Conservation (phyloP, 768 basidiomycete species). For the Podaxis sp. region DNA sequence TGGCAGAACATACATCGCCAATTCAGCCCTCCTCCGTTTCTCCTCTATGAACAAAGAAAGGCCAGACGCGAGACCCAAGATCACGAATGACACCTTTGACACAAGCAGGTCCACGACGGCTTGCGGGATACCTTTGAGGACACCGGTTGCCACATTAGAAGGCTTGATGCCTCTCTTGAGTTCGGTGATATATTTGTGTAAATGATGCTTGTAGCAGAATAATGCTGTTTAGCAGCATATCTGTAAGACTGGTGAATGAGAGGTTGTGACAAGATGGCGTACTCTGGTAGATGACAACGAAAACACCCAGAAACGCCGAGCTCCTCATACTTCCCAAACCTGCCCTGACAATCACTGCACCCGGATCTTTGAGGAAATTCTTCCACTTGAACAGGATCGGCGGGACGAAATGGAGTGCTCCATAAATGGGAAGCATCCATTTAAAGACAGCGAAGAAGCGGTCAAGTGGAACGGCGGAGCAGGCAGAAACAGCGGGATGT, state of each 20-base stretch:
- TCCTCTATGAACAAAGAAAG: constrained; percentile 85
- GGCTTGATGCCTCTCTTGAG: constrained; percentile 12
- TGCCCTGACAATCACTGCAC: constrained; percentile 59
- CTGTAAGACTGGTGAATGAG: constrained; percentile 18
- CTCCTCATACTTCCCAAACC: constrained; percentile 73
- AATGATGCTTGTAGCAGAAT: constrained; percentile 63
- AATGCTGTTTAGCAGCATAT: constrained; percentile 26
- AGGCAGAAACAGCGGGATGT: constrained; percentile 69
- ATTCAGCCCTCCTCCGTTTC: constrained; percentile 79
- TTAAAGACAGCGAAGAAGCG: constrained; percentile 78
- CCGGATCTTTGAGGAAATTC: constrained; percentile 61
- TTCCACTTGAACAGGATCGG: constrained; percentile 76
- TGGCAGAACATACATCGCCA: constrained; percentile 90
- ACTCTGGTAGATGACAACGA: constrained; percentile 83
- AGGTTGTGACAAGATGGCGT: constrained; percentile 17
- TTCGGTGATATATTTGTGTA: constrained; percentile 43
- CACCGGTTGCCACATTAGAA: constrained; percentile 24
- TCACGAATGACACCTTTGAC: constrained; percentile 69
- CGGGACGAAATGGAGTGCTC: constrained; percentile 87
- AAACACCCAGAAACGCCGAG: constrained; percentile 81
- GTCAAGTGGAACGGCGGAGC: constrained; percentile 52
- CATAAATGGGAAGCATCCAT: constrained; percentile 83
- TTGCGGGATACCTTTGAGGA: constrained; percentile 37
- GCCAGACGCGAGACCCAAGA: constrained; percentile 70
- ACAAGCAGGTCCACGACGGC: constrained; percentile 51